Base-by-base conservation (phyloP, 148 eudicot species). In the Rhododendron molle region DNA sequence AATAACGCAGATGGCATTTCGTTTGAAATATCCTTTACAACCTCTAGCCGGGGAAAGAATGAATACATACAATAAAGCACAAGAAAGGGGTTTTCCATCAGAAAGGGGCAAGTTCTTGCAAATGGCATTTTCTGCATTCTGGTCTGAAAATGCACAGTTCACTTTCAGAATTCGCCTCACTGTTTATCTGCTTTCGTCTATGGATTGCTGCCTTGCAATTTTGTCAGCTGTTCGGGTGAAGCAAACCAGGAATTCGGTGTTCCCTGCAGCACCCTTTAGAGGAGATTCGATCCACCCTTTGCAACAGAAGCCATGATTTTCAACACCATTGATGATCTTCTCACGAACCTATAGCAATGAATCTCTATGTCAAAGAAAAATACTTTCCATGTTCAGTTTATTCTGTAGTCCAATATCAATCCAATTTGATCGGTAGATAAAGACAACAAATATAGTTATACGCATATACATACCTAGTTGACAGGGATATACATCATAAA, bases 201-300 rank as follows among this genome's bases (percentile, higher is more conserved):
- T 38, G 36, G 32, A 6, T 58, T 56, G 65, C 46, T 77, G 85
- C 36, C 72, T 80, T 69, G 26, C 80, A 74, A 20, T 76, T 86
- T 86, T 67, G 84, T 84, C 86, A 5, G 87, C 87, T 44, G 78
- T 85, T 85, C 98, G 90, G 79, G 85, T 88, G 85, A 94, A 95
- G 89, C 93, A 87, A 85, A 93, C 98, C 83, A 97, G 85, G 87
- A 97, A 97, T 83, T 97, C 99, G 43, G 81, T 92, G 86, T 97
- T 95, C 46, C 99, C 98, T 71, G 93, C 96, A 56, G 98, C 98
- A 36, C 98, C 99, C 90, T 95, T 97, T 47, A 97, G 38, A 10
- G 99, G 99, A 81, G 99, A 95, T 87, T 94, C 96, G 0, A 97
- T 95, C 94, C 94, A 97, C 80, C 98, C 99, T 78, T 88, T 90